phyloP scores from a whole-genome alignment of 2,329 filamentous ascomycete genomes.

The Alternaria brassicae region DNA sequence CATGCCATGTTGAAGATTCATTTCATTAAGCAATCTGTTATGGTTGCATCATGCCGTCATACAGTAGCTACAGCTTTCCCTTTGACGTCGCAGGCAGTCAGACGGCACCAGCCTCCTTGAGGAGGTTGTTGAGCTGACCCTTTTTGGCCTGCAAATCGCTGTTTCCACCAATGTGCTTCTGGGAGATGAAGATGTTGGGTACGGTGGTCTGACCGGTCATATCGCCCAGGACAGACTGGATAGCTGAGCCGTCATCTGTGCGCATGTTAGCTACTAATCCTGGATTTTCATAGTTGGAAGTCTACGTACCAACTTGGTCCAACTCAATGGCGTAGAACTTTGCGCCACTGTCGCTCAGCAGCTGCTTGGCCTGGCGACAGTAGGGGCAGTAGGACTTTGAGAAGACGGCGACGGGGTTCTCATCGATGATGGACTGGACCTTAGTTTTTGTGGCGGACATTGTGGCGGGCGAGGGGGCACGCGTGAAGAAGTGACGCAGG shows the following conservation, averaged over 20 bases:
- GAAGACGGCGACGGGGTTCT: slow-evolving; percentile 92
- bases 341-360: slow-evolving; percentile 73
- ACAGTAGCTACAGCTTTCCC: background rate
- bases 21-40: too few relatives aligned
- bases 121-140: slow-evolving; percentile 67
- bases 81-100: slow-evolving; percentile 48
- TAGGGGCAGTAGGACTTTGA: slow-evolving; percentile 97
- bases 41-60: background rate
- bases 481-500: slow-evolving; percentile 75
- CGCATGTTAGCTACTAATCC: background rate
- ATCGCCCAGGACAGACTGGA: slow-evolving; percentile 83
- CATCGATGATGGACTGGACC: slow-evolving; percentile 84
- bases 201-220: slow-evolving; percentile 87
- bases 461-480: slow-evolving; percentile 64
- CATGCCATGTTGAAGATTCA: background rate
- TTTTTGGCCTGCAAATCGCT: slow-evolving; percentile 79
- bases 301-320: slow-evolving; percentile 76
- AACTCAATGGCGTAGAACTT: slow-evolving; percentile 82
- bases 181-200: slow-evolving; percentile 91
- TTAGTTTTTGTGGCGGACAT: slow-evolving; percentile 87
- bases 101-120: slow-evolving; percentile 69
- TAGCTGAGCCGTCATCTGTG: slow-evolving; percentile 77
- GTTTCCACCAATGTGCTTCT: slow-evolving; percentile 96
- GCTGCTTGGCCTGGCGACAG: slow-evolving; percentile 79
- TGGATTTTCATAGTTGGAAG: background rate